Evolutionary conservation across 257 asterid species (phyloP).

Genomic region (Solanum boliviense): DNA sequence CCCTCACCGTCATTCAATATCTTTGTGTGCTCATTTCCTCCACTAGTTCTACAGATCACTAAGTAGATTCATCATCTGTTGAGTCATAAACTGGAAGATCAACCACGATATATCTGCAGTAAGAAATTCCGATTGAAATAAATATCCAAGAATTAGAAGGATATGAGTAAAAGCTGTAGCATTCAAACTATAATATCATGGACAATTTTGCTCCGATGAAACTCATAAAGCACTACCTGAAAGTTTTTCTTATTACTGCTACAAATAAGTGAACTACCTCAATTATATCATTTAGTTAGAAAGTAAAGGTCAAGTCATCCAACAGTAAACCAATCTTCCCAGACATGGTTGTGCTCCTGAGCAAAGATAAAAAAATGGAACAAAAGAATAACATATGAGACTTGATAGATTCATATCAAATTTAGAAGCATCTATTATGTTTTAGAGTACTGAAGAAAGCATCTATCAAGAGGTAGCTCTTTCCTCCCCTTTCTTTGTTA

Average conservation of each 20-base stretch:
- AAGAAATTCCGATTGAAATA: slow-evolving; percentile 4
- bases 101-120: slow-evolving; percentile 66
- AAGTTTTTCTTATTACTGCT: background rate
- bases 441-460: too few species aligned
- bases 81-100: slow-evolving; percentile 82
- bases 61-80: slow-evolving; percentile 71
- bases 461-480: too few species aligned
- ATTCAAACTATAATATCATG: background rate
- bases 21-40: slow-evolving; percentile 12
- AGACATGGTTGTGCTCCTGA: too few species aligned
- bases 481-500: too few species aligned
- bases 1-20: slow-evolving; percentile 12
- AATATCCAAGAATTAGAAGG: background rate
- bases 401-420: too few species aligned
- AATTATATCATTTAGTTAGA: background rate
- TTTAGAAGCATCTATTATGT: too few species aligned
- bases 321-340: background rate
- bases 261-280: too few species aligned
- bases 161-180: background rate
- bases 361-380: too few species aligned
- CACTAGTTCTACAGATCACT: slow-evolving; percentile 15
- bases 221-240: background rate
- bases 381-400: too few species aligned
- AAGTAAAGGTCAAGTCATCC: background rate
- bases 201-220: background rate